phyloP scores from a whole-genome alignment of 257 asterid species.

The Ophiorrhiza pumila region DNA sequence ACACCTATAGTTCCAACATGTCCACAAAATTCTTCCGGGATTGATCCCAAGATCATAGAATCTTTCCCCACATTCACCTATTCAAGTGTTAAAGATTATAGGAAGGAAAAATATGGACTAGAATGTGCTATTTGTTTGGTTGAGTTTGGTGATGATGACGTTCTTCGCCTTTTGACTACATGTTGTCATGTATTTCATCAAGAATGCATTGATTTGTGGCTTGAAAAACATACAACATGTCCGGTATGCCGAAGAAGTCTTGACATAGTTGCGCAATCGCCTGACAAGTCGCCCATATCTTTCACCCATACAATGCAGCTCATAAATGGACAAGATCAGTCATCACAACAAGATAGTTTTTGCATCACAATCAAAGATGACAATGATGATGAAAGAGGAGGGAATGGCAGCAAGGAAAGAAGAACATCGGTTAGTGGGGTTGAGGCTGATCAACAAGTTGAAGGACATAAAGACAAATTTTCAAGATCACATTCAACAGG shows the following conservation, averaged over 20 bases:
- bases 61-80: constrained; percentile 71
- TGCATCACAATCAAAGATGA: constrained; percentile 45
- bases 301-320: constrained; percentile 7
- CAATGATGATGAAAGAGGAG: constrained; percentile 14
- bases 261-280: constrained; percentile 33
- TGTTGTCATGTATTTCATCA: constrained; percentile 89
- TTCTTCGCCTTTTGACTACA: constrained; percentile 59
- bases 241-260: constrained; percentile 81
- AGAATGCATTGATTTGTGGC: constrained; percentile 91
- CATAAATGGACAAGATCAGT: constrained; percentile 22
- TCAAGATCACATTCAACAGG: constrained; percentile 78
- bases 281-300: constrained; percentile 25
- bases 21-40: constrained; percentile 32
- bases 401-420: not conserved
- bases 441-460: constrained; percentile 5
- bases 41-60: constrained; percentile 53
- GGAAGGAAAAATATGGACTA: constrained; percentile 61
- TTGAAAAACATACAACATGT: constrained; percentile 75
- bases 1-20: constrained; percentile 29
- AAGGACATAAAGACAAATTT: constrained; percentile 25
- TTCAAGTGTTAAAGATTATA: constrained; percentile 57
- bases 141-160: constrained; percentile 54
- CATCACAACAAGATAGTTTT: constrained; percentile 22
- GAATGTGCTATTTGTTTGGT: constrained; percentile 90
- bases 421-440: not conserved